Conservation (phyloP, 2,329 filamentous ascomycete genomes). For the Epichloe gansuensis region DNA sequence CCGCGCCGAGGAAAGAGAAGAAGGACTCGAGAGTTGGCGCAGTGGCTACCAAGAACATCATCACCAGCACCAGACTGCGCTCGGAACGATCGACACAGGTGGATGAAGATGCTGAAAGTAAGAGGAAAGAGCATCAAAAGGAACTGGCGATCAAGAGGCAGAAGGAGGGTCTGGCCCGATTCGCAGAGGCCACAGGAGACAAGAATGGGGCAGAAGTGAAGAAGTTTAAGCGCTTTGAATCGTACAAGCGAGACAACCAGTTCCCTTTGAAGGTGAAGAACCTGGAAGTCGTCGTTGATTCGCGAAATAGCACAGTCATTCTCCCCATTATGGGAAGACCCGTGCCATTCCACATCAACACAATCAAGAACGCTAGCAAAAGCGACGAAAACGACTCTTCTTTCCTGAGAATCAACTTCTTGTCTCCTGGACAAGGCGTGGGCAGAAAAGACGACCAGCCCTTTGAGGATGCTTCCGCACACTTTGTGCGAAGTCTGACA, state of each 20-base stretch:
- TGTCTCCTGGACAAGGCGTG: constrained; percentile 94
- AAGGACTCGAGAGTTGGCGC: constrained; percentile 72
- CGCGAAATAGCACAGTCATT: constrained; percentile 80
- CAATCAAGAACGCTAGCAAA: constrained; percentile 98
- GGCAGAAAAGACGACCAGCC: constrained; percentile 95
- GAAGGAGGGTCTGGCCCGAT: constrained; percentile 72
- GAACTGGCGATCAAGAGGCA: constrained; percentile 81
- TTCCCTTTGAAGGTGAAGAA: constrained; percentile 74
- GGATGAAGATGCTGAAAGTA: constrained; percentile 81
- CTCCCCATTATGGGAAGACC: constrained; percentile 95
- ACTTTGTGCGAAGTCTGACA: constrained; percentile 91
- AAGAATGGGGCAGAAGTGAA: constrained; percentile 88
- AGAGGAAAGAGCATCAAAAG: constrained; percentile 83
- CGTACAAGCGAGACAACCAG: constrained; percentile 96
- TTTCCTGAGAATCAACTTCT: constrained; percentile 91
- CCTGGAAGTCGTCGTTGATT: constrained; percentile 78
- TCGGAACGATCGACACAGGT: constrained; percentile 81
- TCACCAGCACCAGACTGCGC: constrained; percentile 83
- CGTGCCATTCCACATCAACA: constrained; percentile 93
- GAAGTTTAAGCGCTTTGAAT: constrained; percentile 98
- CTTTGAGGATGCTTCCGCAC: constrained; percentile 89
- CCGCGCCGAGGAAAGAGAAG: constrained; percentile 82
- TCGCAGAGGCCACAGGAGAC: constrained; percentile 72
- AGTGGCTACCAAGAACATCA: constrained; percentile 90
- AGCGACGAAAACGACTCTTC: constrained; percentile 92